A percentile compares a stretch with the other conserved stretches of the same genome.
Evolutionary conservation across 164 flowering plant genomes (phyloP).

Genomic region (Stephania yunnanensis): DNA sequence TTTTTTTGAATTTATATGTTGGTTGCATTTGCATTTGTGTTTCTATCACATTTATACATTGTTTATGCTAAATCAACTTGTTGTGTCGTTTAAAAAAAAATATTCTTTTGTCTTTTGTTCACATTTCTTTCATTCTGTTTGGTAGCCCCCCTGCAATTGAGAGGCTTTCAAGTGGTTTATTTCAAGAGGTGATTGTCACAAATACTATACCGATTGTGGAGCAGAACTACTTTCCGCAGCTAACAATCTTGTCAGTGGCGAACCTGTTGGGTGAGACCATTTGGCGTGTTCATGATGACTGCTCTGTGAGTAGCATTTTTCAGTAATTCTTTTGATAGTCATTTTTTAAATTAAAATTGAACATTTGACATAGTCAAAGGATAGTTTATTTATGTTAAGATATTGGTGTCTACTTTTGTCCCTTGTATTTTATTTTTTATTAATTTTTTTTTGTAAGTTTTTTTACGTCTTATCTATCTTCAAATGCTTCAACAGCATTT

Average conservation of each 20-base stretch:
- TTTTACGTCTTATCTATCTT: conserved; percentile 4
- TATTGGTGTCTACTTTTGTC: conserved; percentile 7
- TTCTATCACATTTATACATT: not conserved
- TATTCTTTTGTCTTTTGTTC: not conserved
- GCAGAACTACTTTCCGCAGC: conserved; percentile 76
- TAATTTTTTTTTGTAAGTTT: not conserved
- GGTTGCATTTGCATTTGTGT: not conserved
- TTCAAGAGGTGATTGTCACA: conserved; percentile 87
- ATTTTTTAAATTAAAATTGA: conserved; percentile 33
- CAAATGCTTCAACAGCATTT: conserved; percentile 1
- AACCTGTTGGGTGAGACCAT: conserved; percentile 86
- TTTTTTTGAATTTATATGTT: no score
- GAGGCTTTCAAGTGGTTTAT: conserved; percentile 76
- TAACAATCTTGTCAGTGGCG: conserved; percentile 76
- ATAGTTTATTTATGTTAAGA: not conserved
- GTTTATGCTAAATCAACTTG: not conserved
- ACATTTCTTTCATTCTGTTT: conserved; percentile 7
- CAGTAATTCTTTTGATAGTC: conserved; percentile 59
- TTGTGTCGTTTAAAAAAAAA: not conserved
- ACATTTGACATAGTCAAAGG: conserved; percentile 5
- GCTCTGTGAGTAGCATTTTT: conserved; percentile 78
- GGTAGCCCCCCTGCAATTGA: conserved; percentile 88
- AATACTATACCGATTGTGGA: conserved; percentile 76
- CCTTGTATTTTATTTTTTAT: not conserved
- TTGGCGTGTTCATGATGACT: conserved; percentile 97